phyloP scores from a whole-genome alignment of 2,329 filamentous ascomycete species.

The Neonectria hederae region DNA sequence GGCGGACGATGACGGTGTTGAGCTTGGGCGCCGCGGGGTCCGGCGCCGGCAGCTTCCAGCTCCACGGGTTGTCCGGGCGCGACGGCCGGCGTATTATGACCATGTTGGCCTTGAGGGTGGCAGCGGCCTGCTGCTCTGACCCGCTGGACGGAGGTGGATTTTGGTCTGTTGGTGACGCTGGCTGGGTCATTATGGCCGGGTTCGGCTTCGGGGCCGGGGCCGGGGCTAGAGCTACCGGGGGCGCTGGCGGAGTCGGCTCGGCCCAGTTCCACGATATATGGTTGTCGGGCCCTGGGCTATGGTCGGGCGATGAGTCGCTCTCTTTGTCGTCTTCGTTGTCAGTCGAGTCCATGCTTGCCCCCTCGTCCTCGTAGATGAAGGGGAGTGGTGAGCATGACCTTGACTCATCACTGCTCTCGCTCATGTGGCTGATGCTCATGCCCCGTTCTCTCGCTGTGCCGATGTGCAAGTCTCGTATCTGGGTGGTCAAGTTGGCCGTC shows the following conservation, averaged over 20 bases:
- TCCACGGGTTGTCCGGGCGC: slow-evolving; percentile 20
- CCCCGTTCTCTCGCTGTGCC: neutral
- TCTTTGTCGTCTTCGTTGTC: neutral
- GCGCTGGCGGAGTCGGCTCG: slow-evolving; percentile 2
- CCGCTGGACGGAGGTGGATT: neutral
- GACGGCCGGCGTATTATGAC: slow-evolving; percentile 18
- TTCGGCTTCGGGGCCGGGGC: slow-evolving; percentile 10
- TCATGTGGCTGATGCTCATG: slow-evolving; percentile 15
- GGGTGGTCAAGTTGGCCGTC: neutral
- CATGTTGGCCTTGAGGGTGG: slow-evolving; percentile 10
- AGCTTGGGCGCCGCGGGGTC: slow-evolving; percentile 17
- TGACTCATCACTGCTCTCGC: slow-evolving; percentile 13
- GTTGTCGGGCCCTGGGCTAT: neutral
- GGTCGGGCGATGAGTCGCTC: neutral
- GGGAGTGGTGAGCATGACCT: slow-evolving; percentile 10
- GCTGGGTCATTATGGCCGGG: neutral
- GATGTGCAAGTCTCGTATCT: neutral
- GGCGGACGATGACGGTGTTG: slow-evolving; percentile 22
- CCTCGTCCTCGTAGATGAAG: slow-evolving; percentile 14
- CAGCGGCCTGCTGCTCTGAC: neutral
- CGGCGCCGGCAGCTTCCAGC: slow-evolving; percentile 18
- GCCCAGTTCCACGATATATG: slow-evolving; percentile 26
- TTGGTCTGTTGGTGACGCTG: neutral
- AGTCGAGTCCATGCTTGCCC: neutral
- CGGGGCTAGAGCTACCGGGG: slow-evolving; percentile 2